Base-by-base conservation (phyloP, 306 rosid species). In the Pyrus bretschneideri region DNA sequence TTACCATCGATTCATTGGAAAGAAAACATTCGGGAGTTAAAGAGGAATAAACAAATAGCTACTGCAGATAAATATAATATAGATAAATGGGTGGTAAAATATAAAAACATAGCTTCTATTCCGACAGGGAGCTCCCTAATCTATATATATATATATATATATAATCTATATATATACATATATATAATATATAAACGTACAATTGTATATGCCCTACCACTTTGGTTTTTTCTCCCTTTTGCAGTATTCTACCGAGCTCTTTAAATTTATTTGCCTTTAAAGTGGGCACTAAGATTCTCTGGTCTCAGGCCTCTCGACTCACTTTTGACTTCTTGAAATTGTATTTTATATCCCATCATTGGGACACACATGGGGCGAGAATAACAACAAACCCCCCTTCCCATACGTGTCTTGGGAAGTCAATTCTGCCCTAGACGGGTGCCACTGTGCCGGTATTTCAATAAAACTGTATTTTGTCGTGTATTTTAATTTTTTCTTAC, bases 311-410 rank as follows among this genome's bases (percentile, higher is more conserved):
- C 85, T 76, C 79, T 81, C 69, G 12, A 6, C 29, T 74, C 83
- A 75, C 89, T 88, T 85, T 86, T 91, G 92, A 87, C 97, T 76
- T 51, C 38, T 18, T n/a, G 6, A 40, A 64, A 57, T 44, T 49
- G 2, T 71, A 40, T 77, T 87, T 45, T 71, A 57, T 51, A 22
- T 68, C 29, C 59, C 2, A 76, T 69, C 72, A 63, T 52, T 69
- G 79, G 69, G 74, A 81, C 42, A 77, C 86, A 74, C 82, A 54
- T 75, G 69, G 31, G 29, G 42, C 49, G 40, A 67, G 27, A 58
- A 22, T 60, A 42, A 35, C 55, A 3, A 10, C 35, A 13, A 19
- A 19, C 15, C 8, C 18, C 18, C 9, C 52, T 81, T 44, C 57
- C 44, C 27, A 1, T 59, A 23, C 25, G 29, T n/a, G 30, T 9